Base-by-base conservation (phyloP, 169 alveolate genomes). In the Hammondia hammondi region DNA sequence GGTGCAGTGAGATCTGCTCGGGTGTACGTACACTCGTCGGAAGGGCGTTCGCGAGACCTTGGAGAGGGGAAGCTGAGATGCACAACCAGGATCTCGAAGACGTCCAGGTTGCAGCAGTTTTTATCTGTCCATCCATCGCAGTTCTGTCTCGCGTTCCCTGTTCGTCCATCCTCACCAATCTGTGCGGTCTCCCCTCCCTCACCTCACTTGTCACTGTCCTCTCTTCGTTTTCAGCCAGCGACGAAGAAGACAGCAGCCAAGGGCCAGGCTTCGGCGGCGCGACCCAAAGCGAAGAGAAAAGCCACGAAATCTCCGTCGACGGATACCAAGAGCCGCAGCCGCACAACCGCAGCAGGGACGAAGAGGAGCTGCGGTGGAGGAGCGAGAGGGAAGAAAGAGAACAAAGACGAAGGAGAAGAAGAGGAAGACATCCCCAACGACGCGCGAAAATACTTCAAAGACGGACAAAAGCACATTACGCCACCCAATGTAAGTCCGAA, bases 381-480 rank as follows among this genome's bases (percentile, higher is more conserved):
- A 4, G 90, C 37, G 61, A 10, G 71, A n/a, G 71, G 45, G 37
- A 82, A 19, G 43, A 82, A 48, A 37, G 39, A 48, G 71, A 43
- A 48, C 4, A 39, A 32, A 10, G 71, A 39, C 45, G 95, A 92
- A 56, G 97, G 93, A 29, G 96, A 93, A 29, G 97, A 91, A 67
- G 95, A 96, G 77, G 97, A 96, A 24, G 93, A 93, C 32, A 57
- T 85, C 43, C 92, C 96, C 24, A 95, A 67, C 48, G 98, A 97
- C 94, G 96, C 97, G 39, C 89, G 97, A 77, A 96, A 95, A 57
- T 96, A 94, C 82, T 97, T 97, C 95, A 97, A 96, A 88, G 97
- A 96, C 67, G 99, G 99, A 0, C 99, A 98, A 91, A 98, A 97
- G 71, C 95, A 94, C 96, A 97, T 98, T 87, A 97, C 99, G 4